Conservation (phyloP, 805 yeast genomes). For the Osmozyma mogii region DNA sequence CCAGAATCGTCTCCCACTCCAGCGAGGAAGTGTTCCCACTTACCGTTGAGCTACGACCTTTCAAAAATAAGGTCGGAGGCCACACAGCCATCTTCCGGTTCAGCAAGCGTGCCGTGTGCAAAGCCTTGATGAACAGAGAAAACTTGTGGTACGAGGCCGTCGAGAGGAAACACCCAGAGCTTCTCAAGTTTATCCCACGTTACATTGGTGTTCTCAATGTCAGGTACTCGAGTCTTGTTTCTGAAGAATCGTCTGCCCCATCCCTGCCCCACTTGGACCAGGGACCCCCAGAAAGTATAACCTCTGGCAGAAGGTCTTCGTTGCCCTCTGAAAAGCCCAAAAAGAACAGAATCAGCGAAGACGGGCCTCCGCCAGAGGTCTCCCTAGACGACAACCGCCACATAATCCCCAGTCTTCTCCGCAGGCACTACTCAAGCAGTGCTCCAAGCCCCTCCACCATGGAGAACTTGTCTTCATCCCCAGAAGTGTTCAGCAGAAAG, state of each 20-base stretch:
- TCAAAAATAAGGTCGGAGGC: slow-evolving; percentile 93
- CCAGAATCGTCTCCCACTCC: not conserved
- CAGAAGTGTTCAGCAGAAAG: no score
- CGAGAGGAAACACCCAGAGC: slow-evolving; percentile 67
- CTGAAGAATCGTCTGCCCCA: slow-evolving; percentile 17
- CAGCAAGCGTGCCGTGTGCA: slow-evolving; percentile 87
- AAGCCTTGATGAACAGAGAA: slow-evolving; percentile 84
- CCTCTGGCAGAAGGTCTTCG: not conserved
- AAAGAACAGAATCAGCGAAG: slow-evolving; percentile 7
- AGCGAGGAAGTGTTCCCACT: slow-evolving; percentile 43
- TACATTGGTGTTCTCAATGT: slow-evolving; percentile 94
- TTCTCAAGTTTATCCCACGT: slow-evolving; percentile 81
- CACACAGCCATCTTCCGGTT: slow-evolving; percentile 95
- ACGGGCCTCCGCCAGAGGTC: slow-evolving; percentile 63
- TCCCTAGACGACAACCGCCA: slow-evolving; percentile 86
- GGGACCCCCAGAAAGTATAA: not conserved
- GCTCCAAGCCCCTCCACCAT: slow-evolving; percentile 13
- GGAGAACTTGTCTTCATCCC: no score
- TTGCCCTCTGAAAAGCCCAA: no score
- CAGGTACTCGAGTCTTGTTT: slow-evolving; percentile 53
- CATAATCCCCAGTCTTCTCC: slow-evolving; percentile 76
- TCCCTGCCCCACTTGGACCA: slow-evolving; percentile 5
- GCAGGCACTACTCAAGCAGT: slow-evolving; percentile 49
- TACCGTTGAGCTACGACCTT: slow-evolving; percentile 86
- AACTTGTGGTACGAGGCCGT: slow-evolving; percentile 87